These are phyloP conservation scores for Phytophthora hibernalis DNA, from an alignment of 352 stramenopile genomes.

Conservation along the genomic window DNA sequence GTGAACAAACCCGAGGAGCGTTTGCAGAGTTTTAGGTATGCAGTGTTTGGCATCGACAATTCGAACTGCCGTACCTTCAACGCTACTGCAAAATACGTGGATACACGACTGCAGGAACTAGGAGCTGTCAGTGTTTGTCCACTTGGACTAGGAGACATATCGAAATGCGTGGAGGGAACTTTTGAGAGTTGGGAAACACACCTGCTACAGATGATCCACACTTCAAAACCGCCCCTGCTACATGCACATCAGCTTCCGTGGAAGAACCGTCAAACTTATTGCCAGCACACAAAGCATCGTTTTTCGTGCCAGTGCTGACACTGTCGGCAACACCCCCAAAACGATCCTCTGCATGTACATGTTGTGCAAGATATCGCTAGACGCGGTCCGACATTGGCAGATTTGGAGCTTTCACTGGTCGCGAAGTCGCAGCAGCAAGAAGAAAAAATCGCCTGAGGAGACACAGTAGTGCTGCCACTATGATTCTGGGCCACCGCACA, in stretches of 20 bases:
- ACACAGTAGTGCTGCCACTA: slow-evolving; percentile 15
- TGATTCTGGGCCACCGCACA: slow-evolving; percentile 1
- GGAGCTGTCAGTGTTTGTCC: slow-evolving; percentile 75
- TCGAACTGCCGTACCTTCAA: slow-evolving; percentile 96
- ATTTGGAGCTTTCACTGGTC: slow-evolving; percentile 6
- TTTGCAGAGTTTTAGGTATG: slow-evolving; percentile 73
- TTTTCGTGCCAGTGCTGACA: neutral
- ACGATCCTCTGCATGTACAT: neutral
- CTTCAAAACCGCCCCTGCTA: neutral
- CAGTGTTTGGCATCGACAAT: slow-evolving; percentile 97
- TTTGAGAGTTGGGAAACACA: slow-evolving; percentile 69
- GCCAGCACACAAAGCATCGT: neutral
- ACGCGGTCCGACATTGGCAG: slow-evolving; percentile 12
- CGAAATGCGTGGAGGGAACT: slow-evolving; percentile 73
- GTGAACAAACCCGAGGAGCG: slow-evolving; percentile 21
- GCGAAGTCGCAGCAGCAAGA: neutral
- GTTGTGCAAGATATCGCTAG: neutral
- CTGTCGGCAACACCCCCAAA: neutral
- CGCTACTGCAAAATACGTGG: slow-evolving; percentile 91
- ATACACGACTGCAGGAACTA: slow-evolving; percentile 80
- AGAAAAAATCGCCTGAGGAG: neutral
- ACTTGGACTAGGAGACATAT: slow-evolving; percentile 93
- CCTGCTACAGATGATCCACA: slow-evolving; percentile 46
- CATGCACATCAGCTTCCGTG: neutral
- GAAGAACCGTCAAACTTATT: neutral